Evolutionary conservation across 2,329 filamentous ascomycete species (phyloP).

Genomic region (Shiraia bambusicola): DNA sequence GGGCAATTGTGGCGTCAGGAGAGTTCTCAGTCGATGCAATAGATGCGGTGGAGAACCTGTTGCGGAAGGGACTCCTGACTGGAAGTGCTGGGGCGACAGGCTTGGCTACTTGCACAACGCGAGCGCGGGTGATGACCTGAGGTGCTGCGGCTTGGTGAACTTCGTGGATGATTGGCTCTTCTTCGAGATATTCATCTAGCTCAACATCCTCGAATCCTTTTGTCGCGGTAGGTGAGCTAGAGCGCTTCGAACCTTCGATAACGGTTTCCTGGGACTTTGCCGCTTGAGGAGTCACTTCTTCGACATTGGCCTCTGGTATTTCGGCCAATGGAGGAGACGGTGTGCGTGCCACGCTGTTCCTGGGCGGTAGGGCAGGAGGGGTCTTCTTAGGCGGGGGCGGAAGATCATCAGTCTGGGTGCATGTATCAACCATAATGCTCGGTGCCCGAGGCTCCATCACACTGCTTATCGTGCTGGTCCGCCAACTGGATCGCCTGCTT

Average conservation of each 20-base stretch:
- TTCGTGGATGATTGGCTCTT: slow-evolving; percentile 70
- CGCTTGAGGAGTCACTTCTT: slow-evolving; percentile 18
- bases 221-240: slow-evolving; percentile 16
- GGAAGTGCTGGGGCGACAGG: slow-evolving; percentile 76
- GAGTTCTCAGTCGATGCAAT: slow-evolving; percentile 26
- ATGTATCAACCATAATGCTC: slow-evolving; percentile 53
- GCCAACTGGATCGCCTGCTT: slow-evolving; percentile 67
- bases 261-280: slow-evolving; percentile 8
- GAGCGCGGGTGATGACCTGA: slow-evolving; percentile 71
- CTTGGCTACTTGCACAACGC: slow-evolving; percentile 82
- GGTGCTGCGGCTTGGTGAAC: slow-evolving; percentile 64
- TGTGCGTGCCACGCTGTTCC: slow-evolving; percentile 19
- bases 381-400: slow-evolving; percentile 24
- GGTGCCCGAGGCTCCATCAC: slow-evolving; percentile 61
- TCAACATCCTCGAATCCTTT: slow-evolving; percentile 46
- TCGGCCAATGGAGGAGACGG: slow-evolving; percentile 33
- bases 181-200: slow-evolving; percentile 50
- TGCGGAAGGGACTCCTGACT: slow-evolving; percentile 67
- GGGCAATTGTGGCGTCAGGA: slow-evolving; percentile 20
- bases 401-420: slow-evolving; percentile 21
- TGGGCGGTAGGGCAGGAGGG: slow-evolving; percentile 28
- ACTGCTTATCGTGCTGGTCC: slow-evolving; percentile 67
- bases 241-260: slow-evolving; percentile 16
- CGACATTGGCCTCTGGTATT: slow-evolving; percentile 37
- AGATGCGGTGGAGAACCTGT: slow-evolving; percentile 39